Evolutionary conservation across 129 eudicot species (phyloP), one percentile per base, ranked within the genome.

Genomic region (Saposhnikovia divaricata): DNA sequence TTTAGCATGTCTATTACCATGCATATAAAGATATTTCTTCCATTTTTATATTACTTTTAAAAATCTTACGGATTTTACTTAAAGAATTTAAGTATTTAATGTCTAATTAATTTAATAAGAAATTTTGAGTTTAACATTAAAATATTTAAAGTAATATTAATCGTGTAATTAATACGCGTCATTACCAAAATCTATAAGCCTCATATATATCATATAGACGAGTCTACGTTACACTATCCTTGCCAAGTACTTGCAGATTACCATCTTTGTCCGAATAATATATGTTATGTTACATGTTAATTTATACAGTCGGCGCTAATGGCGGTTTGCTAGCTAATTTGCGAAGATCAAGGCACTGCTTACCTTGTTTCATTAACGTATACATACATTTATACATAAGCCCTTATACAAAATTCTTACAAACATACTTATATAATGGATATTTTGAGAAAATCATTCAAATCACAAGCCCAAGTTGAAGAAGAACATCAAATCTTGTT

Each of bases 401-500:
- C 28, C 66, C 31, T 5, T 1, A 7, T 5, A 21, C 9, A n/a
- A 5, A 51, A 40, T 40, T 40, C n/a, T 18, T 5, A 5, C 6
- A n/a, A 0, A n/a, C 31, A 6, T 57, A 2, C 13, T 23, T 25
- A 12, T 9, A 9, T 2, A 25, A 61, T 61, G 69, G 69, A 61
- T 34, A 61, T 61, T 2, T 8, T 61, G 14, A n/a, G 69, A 61
- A 61, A 61, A 61, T 61, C 69, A 25, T 61, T 61, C 4, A 61
- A 61, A 61, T 61, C 3, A n/a, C 34, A 27, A 23, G 66, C 69
- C 69, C 69, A 25, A n/a, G 3, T 34, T 61, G 69, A 61, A 10
- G 69, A 61, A 61, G 69, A 61, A 61, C 69, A 61, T 61, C 69
- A 61, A 69, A 69, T 34, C n/a, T 69, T 69, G 74, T 15, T 69